Evolutionary conservation across 2,329 filamentous ascomycete genomes (phyloP).

Genomic region (Fusarium ambrosium): DNA sequence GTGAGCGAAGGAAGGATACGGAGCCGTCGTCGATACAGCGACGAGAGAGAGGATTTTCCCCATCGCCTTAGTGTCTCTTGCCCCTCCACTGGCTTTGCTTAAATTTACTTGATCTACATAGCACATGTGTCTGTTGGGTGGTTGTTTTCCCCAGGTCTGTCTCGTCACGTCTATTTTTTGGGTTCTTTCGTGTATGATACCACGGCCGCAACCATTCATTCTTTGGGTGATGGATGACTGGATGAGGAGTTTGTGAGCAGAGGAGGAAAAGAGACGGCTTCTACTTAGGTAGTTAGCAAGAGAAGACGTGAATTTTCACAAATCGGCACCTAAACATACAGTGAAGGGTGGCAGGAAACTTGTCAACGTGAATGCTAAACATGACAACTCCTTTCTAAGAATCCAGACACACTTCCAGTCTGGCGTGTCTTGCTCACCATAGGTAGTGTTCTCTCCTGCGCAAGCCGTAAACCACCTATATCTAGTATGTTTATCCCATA

Average conservation of each 20-base stretch:
- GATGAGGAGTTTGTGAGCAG: slow-evolving; percentile 3
- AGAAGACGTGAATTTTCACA: not conserved
- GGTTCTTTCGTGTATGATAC: slow-evolving; percentile 8
- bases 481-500: not conserved
- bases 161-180: not conserved
- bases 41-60: not conserved
- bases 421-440: no score
- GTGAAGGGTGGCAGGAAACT: not conserved
- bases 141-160: not conserved
- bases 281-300: not conserved
- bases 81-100: not conserved
- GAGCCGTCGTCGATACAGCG: slow-evolving; percentile 1
- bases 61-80: not conserved
- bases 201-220: slow-evolving; percentile 8
- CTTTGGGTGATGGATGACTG: slow-evolving; percentile 8
- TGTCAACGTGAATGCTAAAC: not conserved
- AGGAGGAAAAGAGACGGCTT: not conserved
- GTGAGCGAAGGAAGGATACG: not conserved
- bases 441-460: not conserved
- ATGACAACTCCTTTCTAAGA: no score
- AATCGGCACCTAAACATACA: not conserved
- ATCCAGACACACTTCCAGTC: no score
- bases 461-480: not conserved
- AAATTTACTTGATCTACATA: slow-evolving; percentile 1
- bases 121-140: slow-evolving; percentile 1